Percentiles rank a stretch among this genome's conserved stretches.
phyloP scores from a whole-genome alignment of 208 protist species.

The Hexamita inflata region DNA sequence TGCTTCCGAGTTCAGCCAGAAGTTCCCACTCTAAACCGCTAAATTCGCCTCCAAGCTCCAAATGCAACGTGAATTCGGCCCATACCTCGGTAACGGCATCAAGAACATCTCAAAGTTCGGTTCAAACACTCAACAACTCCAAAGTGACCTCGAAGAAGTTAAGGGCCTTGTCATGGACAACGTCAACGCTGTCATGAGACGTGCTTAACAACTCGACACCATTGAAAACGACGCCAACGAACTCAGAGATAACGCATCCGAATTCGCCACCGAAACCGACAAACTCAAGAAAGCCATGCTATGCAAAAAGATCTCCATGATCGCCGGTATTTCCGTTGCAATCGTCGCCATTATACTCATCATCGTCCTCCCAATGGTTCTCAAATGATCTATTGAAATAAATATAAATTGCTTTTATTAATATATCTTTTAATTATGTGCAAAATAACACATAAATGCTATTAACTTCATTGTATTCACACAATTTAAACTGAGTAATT shows the following conservation, averaged over 20 bases:
- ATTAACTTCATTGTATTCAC: too few species aligned
- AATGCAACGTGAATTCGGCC: background rate
- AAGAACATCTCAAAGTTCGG: background rate
- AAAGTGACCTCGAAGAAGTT: background rate
- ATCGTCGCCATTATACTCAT: background rate
- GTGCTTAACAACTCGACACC: background rate
- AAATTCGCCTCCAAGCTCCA: background rate
- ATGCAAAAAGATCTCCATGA: background rate
- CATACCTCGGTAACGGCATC: background rate
- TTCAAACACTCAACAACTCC: background rate
- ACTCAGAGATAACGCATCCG: background rate
- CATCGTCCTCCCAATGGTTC: background rate
- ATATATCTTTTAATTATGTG: too few species aligned
- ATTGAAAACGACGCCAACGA: background rate
- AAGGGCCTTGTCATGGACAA: background rate
- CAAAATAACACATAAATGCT: too few species aligned
- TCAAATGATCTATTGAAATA: background rate
- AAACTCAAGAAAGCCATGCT: background rate
- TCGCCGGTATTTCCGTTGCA: background rate
- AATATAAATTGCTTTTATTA: too few species aligned
- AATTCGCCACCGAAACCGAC: background rate
- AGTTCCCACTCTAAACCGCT: background rate
- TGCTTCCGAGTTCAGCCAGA: background rate
- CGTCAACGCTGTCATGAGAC: background rate
- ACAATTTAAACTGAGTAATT: too few species aligned